These are phyloP conservation scores for Fusarium sp. DNA, from an alignment of 2,329 filamentous ascomycete genomes.

Conservation along the genomic window DNA sequence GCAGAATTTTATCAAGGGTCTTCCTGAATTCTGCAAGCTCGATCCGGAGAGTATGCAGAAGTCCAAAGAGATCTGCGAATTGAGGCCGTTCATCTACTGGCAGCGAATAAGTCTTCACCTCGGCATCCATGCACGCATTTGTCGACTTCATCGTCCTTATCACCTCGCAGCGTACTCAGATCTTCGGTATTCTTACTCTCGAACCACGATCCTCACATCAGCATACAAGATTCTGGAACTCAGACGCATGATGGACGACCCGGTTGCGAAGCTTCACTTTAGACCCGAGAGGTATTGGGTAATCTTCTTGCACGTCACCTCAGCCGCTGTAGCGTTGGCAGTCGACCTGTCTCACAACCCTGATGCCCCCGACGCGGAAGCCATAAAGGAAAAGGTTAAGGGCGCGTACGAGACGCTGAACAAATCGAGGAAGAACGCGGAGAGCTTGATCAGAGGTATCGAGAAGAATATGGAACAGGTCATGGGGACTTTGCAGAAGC, in stretches of 20 bases:
- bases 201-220: background rate
- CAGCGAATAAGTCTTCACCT: constrained; percentile 1
- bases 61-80: background rate
- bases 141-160: constrained; percentile 6
- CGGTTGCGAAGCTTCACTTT: background rate
- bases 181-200: constrained; percentile 1
- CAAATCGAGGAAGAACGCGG: background rate
- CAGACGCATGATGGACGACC: background rate
- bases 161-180: background rate
- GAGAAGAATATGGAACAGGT: background rate
- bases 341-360: background rate
- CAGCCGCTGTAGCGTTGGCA: background rate
- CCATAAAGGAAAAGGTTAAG: background rate
- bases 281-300: background rate
- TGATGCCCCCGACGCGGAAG: background rate
- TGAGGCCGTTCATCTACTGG: background rate
- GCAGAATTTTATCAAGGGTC: background rate
- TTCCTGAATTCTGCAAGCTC: background rate
- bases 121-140: background rate
- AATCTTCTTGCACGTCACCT: background rate
- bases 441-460: background rate
- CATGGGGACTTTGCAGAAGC: background rate
- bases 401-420: background rate
- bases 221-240: constrained; percentile 1
- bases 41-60: background rate